phyloP scores from a whole-genome alignment of 2,329 filamentous ascomycete genomes.

The Seiridium unicorne region DNA sequence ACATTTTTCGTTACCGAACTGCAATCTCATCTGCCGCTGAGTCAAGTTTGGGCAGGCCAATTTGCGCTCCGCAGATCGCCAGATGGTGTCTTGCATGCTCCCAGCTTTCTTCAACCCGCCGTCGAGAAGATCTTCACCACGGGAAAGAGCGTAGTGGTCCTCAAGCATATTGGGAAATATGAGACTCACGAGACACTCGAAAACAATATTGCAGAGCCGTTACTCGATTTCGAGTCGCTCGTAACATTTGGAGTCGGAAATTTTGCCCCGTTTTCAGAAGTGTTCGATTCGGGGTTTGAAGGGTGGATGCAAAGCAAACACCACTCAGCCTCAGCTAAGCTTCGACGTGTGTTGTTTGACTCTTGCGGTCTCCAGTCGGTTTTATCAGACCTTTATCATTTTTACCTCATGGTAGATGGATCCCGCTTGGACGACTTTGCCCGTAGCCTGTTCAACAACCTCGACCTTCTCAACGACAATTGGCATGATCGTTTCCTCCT shows the following conservation, averaged over 20 bases:
- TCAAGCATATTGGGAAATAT: conserved; percentile 67
- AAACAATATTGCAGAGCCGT: conserved; percentile 36
- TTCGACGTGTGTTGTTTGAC: conserved; percentile 66
- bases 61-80: conserved; percentile 65
- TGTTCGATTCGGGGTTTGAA: conserved; percentile 70
- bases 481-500: conserved; percentile 85
- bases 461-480: conserved; percentile 57
- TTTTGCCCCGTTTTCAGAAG: conserved; percentile 69
- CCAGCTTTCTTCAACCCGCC: conserved; percentile 70
- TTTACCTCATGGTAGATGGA: conserved; percentile 79
- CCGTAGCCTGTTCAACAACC: conserved; percentile 68
- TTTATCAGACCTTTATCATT: conserved; percentile 63
- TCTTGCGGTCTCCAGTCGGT: conserved; percentile 65
- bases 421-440: conserved; percentile 65
- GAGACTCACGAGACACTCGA: conserved; percentile 24
- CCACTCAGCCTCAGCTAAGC: conserved; percentile 62
- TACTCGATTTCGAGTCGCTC: conserved; percentile 56
- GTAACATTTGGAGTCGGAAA: conserved; percentile 42
- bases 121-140: conserved; percentile 76
- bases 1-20: conserved; percentile 73
- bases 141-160: conserved; percentile 83
- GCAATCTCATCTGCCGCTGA: conserved; percentile 53
- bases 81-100: conserved; percentile 63
- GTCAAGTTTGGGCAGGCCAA: conserved; percentile 73
- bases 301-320: conserved; percentile 77